Evolutionary conservation across 1,284 basidiomycete species (phyloP).

Genomic region (Gymnopus androsaceus): DNA sequence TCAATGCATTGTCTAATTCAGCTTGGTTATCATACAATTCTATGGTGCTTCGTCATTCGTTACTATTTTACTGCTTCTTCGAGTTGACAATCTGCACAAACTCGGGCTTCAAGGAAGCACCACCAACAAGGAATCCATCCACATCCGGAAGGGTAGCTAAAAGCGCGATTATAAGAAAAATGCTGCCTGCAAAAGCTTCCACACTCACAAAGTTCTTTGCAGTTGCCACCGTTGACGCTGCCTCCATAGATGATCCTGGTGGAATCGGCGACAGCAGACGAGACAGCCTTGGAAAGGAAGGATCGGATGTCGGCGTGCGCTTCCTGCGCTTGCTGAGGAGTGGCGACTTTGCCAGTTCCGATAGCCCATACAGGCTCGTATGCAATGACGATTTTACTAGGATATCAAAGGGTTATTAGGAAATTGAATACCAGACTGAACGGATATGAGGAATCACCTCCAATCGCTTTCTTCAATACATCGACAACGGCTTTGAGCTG

Average conservation of each 20-base stretch:
- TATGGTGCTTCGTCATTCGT: no score
- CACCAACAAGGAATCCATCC: slow-evolving; percentile 99
- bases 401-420: background rate
- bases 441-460: slow-evolving; percentile 54
- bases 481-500: slow-evolving; percentile 84
- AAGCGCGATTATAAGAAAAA: no score
- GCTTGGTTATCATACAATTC: no score
- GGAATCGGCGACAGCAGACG: slow-evolving; percentile 68
- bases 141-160: slow-evolving; percentile 81
- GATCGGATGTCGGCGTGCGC: slow-evolving; percentile 84
- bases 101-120: slow-evolving; percentile 97
- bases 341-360: slow-evolving; percentile 95
- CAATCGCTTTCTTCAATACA: slow-evolving; percentile 71
- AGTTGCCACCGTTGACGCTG: slow-evolving; percentile 87
- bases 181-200: background rate
- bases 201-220: slow-evolving; percentile 77
- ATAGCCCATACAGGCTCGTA: slow-evolving; percentile 99
- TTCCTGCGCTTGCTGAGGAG: slow-evolving; percentile 89
- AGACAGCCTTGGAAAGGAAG: slow-evolving; percentile 74
- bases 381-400: slow-evolving; percentile 88
- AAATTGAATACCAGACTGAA: slow-evolving; percentile 3
- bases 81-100: slow-evolving; percentile 92
- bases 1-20: no score
- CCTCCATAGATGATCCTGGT: slow-evolving; percentile 96
- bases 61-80: slow-evolving; percentile 30